These are phyloP conservation scores for Allantophomopsis lycopodina DNA, from an alignment of 2,329 filamentous ascomycete genomes.

Conservation along the genomic window DNA sequence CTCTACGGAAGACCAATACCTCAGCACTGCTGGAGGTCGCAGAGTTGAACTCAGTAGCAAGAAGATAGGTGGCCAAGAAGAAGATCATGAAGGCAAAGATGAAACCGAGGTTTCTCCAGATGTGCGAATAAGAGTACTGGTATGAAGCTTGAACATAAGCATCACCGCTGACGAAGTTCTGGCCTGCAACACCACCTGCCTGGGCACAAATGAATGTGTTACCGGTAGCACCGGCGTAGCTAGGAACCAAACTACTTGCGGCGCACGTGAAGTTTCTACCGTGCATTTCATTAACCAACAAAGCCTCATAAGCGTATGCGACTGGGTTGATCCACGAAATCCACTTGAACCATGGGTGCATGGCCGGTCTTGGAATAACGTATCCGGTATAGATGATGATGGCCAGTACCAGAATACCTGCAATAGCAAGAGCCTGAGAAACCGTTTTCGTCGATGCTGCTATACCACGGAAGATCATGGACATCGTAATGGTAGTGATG, in stretches of 20 bases:
- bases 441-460: conserved; percentile 58
- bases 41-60: conserved; percentile 45
- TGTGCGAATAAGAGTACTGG: conserved; percentile 39
- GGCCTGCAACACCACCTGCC: conserved; percentile 39
- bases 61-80: conserved; percentile 48
- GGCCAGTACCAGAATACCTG: conserved; percentile 27
- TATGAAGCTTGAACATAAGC: conserved; percentile 37
- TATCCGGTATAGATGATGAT: conserved; percentile 17
- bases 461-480: conserved; percentile 71
- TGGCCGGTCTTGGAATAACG: conserved; percentile 29
- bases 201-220: conserved; percentile 38
- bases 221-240: conserved; percentile 1
- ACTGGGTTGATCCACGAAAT: conserved; percentile 63
- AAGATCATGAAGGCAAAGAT: conserved; percentile 48
- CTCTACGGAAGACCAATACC: conserved; percentile 61
- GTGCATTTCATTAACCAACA: conserved; percentile 75
- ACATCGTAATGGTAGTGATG: conserved; percentile 60
- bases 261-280: conserved; percentile 3
- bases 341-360: conserved; percentile 71
- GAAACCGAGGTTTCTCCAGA: conserved; percentile 59
- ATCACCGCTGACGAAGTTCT: conserved; percentile 38
- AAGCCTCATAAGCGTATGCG: conserved; percentile 63
- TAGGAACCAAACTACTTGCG: conserved; percentile 12
- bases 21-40: conserved; percentile 67
- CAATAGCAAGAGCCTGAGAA: conserved; percentile 46